Conservation (phyloP, 202 grass and related monocot species). For the Carex sylvatica region DNA sequence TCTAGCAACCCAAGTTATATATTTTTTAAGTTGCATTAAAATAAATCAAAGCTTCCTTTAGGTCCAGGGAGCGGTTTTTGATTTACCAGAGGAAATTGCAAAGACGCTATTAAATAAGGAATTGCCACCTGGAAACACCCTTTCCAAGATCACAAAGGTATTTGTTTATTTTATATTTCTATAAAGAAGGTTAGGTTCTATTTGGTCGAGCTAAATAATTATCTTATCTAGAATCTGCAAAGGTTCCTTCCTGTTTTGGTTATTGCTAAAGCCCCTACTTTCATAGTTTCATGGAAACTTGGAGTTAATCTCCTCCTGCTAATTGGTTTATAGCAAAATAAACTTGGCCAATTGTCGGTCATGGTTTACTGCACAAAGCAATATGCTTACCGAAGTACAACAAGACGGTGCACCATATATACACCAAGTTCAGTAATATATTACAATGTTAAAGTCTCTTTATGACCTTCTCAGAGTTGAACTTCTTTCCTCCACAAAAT, state of each 20-base stretch:
- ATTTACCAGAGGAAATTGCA: slow-evolving; percentile 94
- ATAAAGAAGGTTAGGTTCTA: not conserved
- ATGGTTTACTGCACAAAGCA: not conserved
- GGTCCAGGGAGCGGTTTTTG: slow-evolving; percentile 92
- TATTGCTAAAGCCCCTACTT: not conserved
- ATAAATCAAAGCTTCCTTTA: slow-evolving; percentile 39
- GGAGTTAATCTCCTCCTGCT: not conserved
- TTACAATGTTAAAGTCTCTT: not conserved
- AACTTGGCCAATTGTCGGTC: not conserved
- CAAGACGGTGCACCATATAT: not conserved
- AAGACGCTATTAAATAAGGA: slow-evolving; percentile 71
- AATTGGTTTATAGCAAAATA: not conserved
- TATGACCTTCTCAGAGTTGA: not conserved
- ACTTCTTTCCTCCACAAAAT: not conserved
- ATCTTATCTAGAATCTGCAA: not conserved
- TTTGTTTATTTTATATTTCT: slow-evolving; percentile 15
- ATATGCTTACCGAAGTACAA: not conserved
- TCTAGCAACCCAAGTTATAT: slow-evolving; percentile 2
- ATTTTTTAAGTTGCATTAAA: slow-evolving; percentile 19
- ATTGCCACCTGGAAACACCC: slow-evolving; percentile 69
- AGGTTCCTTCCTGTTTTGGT: not conserved
- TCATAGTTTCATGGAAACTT: not conserved
- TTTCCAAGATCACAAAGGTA: slow-evolving; percentile 88
- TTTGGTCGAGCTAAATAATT: not conserved
- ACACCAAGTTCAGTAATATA: not conserved